Conservation (phyloP, 805 yeast genomes). For the Yarrowia osloensis region DNA sequence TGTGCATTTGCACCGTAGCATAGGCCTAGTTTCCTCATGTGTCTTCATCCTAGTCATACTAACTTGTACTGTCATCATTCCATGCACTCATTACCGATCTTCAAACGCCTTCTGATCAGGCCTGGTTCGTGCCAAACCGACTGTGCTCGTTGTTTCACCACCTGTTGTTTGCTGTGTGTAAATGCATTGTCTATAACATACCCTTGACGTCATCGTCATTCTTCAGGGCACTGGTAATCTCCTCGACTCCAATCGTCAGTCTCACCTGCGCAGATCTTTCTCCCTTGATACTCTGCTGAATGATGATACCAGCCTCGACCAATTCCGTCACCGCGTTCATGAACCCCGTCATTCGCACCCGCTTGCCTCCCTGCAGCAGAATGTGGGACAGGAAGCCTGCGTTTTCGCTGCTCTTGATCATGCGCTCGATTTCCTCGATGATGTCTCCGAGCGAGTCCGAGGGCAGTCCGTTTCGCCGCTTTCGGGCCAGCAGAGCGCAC, state of each 20-base stretch:
- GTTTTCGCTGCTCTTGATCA: slow-evolving; percentile 49
- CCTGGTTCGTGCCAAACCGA: no score
- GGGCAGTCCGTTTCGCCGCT: slow-evolving; percentile 65
- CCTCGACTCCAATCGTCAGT: slow-evolving; percentile 70
- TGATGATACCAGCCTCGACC: slow-evolving; percentile 74
- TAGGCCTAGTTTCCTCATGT: no score
- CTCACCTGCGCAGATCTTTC: slow-evolving; percentile 68
- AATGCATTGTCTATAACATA: slow-evolving; percentile 35
- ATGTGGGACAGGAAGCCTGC: slow-evolving; percentile 36
- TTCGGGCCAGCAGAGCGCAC: slow-evolving; percentile 64
- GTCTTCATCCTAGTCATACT: no score
- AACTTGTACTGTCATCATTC: no score
- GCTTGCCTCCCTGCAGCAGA: slow-evolving; percentile 43
- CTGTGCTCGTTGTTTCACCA: no score
- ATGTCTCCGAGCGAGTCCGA: slow-evolving; percentile 76
- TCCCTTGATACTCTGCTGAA: slow-evolving; percentile 65
- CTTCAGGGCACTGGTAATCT: slow-evolving; percentile 59
- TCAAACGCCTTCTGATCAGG: no score
- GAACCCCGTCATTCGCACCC: slow-evolving; percentile 60
- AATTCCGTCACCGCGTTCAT: slow-evolving; percentile 65
- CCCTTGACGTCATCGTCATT: slow-evolving; percentile 53
- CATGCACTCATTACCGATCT: no score
- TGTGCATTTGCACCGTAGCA: background rate
- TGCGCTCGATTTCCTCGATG: slow-evolving; percentile 68
- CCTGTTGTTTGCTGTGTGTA: no score